phyloP scores from a whole-genome alignment of 2,329 filamentous ascomycete genomes.

The Penicillium sp. region DNA sequence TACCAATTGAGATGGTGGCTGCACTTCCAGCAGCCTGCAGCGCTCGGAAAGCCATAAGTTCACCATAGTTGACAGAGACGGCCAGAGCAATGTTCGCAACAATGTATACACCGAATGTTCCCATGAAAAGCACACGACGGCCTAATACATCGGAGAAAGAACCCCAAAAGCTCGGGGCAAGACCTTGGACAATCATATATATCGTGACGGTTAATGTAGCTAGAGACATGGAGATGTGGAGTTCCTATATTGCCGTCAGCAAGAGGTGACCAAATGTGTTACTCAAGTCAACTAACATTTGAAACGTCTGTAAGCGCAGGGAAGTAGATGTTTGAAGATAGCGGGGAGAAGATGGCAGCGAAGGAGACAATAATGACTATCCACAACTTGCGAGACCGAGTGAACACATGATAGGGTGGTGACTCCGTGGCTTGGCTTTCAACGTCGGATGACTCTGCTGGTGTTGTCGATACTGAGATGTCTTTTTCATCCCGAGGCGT shows the following conservation, averaged over 20 bases:
- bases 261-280: neutral
- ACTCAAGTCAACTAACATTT: constrained; percentile 13
- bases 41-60: constrained; percentile 47
- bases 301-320: constrained; percentile 38
- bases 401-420: constrained; percentile 36
- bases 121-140: constrained; percentile 46
- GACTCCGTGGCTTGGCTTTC: constrained; percentile 15
- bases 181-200: constrained; percentile 53
- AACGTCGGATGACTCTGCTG: constrained; percentile 15
- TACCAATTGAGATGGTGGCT: constrained; percentile 50
- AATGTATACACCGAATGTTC: constrained; percentile 50
- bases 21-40: constrained; percentile 51
- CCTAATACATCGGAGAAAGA: constrained; percentile 50
- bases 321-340: constrained; percentile 49
- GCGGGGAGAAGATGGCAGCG: constrained; percentile 44
- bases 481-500: constrained; percentile 16
- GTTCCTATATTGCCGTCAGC: constrained; percentile 12
- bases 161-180: constrained; percentile 51
- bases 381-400: constrained; percentile 34
- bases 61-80: constrained; percentile 44
- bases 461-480: constrained; percentile 9
- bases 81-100: constrained; percentile 48
- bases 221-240: constrained; percentile 29
- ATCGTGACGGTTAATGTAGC: constrained; percentile 39
- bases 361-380: constrained; percentile 42